Percentiles rank a stretch among this genome's conserved stretches.
Evolutionary conservation across 306 rosid genomes (phyloP).

Genomic region (Quercus dentata): DNA sequence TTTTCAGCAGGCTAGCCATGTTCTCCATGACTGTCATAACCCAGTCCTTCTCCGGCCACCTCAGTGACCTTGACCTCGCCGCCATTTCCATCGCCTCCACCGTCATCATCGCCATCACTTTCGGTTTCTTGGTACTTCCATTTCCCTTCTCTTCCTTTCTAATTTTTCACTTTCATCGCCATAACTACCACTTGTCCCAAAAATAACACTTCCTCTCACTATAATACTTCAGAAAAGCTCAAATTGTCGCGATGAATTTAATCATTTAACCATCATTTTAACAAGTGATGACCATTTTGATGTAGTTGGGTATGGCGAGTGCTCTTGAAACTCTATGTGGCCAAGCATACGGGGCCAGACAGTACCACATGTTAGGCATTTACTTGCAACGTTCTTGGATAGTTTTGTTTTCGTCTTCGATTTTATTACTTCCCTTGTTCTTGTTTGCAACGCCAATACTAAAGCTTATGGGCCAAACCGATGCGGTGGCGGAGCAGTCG

Average conservation of each 20-base stretch:
- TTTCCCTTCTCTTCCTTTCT: neutral
- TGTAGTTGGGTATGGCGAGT: slow-evolving; percentile 79
- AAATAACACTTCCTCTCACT: too few species aligned
- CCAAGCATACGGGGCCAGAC: slow-evolving; percentile 70
- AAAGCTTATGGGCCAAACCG: slow-evolving; percentile 49
- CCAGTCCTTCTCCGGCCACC: slow-evolving; percentile 70
- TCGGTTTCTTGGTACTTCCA: slow-evolving; percentile 55
- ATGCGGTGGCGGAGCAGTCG: slow-evolving; percentile 47
- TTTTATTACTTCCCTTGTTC: slow-evolving; percentile 53
- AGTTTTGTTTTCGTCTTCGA: slow-evolving; percentile 41
- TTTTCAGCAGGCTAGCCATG: slow-evolving; percentile 75
- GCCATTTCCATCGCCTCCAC: slow-evolving; percentile 66
- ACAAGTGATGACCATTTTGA: neutral
- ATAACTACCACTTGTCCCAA: too few species aligned
- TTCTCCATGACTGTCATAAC: slow-evolving; percentile 65
- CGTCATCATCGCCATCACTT: slow-evolving; percentile 55
- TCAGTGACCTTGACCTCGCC: slow-evolving; percentile 57
- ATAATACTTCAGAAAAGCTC: too few species aligned
- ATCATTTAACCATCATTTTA: too few species aligned
- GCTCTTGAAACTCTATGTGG: slow-evolving; percentile 75
- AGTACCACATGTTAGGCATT: slow-evolving; percentile 50
- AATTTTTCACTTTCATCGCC: neutral
- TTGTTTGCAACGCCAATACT: slow-evolving; percentile 56
- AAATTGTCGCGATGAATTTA: too few species aligned
- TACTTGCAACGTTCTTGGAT: slow-evolving; percentile 71